Base-by-base conservation (phyloP, 2,329 filamentous ascomycete species). In the Botryotinia calthae region DNA sequence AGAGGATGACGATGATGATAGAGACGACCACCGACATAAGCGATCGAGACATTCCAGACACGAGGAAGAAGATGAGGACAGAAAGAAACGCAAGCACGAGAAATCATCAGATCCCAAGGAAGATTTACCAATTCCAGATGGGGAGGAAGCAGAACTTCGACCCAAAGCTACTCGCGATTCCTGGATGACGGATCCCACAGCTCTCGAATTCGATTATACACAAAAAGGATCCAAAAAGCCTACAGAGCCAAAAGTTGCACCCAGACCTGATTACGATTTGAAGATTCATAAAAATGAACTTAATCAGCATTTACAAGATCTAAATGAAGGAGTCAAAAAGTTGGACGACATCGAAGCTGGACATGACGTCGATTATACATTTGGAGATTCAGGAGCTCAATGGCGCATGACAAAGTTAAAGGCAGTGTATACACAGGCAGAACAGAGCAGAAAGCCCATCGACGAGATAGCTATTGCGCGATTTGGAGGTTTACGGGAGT, bases 351-450 rank as follows among this genome's bases (percentile, higher is more conserved):
- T 88, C 16, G 83, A 75, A n/a, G 84, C 86, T 0, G 83, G 89
- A 62, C 85, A 89, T 70, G 87, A 92, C 72, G 88, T 97, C 14
- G 85, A 88, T 73, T 99, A 98, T 80, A 93, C 85, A 0, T 97
- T 99, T 82, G 96, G 97, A 28, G 96, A 99, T 81, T 84, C 88
- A 10, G 95, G 96, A 0, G 95, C 95, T 22, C 89, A 94, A 78
- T 99, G 97, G 96, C 91, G 97, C 67, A 97, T 99, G 95, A 97
- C 92, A 9, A 98, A 95, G 82, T 88, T 99, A 46, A 94, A 92
- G 76, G 92, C 90, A 18, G 93, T 97, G 2, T 97, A 97, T 81
- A 88, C 89, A 40, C 87, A 91, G 71, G 93, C 94, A 0, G 87
- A 97, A 77, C 91, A 96, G 78, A 90, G 85, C 0, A 90, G 90